Conservation (phyloP, 1,284 basidiomycete species). For the Wallemia hederae region DNA sequence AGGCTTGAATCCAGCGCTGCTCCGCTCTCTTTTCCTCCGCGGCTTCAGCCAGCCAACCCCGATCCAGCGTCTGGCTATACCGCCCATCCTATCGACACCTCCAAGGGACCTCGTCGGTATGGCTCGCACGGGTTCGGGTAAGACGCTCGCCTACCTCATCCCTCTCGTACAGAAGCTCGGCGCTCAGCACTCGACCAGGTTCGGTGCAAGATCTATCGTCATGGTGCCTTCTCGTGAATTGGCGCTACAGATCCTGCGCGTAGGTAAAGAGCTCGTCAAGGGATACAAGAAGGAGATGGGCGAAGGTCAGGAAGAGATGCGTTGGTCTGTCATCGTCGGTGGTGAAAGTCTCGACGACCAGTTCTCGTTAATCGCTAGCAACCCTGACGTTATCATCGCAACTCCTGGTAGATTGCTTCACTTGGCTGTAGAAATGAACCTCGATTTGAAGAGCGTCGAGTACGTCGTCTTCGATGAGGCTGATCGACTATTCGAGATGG, state of each 20-base stretch:
- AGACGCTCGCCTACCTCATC: conserved; percentile 85
- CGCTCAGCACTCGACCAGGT: conserved; percentile 43
- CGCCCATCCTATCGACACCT: conserved; percentile 50
- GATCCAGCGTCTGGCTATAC: conserved; percentile 75
- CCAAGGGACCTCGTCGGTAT: conserved; percentile 89
- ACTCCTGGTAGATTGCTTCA: conserved; percentile 92
- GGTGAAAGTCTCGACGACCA: conserved; percentile 90
- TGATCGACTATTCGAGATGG: conserved; percentile 88
- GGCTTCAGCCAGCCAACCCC: conserved; percentile 89
- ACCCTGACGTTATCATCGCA: conserved; percentile 84
- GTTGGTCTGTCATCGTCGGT: conserved; percentile 87
- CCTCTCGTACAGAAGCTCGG: conserved; percentile 68
- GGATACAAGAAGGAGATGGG: conserved; percentile 29
- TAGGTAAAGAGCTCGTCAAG: conserved; percentile 71
- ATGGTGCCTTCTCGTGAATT: conserved; percentile 79
- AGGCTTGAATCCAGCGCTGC: conserved; percentile 57
- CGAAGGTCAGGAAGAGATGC: conserved; percentile 28
- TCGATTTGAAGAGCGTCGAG: conserved; percentile 63
- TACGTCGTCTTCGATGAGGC: conserved; percentile 96
- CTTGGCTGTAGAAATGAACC: conserved; percentile 83
- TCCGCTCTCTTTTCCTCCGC: conserved; percentile 63
- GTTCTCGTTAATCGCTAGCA: conserved; percentile 76
- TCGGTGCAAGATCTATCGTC: conserved; percentile 66
- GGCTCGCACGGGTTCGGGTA: conserved; percentile 94
- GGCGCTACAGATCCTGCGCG: conserved; percentile 72